These are phyloP conservation scores for Emericellopsis terricola DNA, from an alignment of 495 filamentous ascomycete genomes.

Conservation along the genomic window DNA sequence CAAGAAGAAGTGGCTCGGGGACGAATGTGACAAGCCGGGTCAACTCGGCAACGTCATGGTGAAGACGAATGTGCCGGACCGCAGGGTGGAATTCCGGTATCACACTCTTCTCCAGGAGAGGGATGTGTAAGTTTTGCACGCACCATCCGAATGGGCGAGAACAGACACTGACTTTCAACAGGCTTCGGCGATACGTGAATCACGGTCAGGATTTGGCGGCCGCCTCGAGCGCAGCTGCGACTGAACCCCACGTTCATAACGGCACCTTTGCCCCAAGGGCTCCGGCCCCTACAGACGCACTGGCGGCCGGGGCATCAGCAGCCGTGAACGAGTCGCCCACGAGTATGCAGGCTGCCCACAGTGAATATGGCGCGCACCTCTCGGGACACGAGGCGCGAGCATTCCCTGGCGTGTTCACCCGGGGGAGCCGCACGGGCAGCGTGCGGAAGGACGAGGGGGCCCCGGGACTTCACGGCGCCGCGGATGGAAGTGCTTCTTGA, in stretches of 20 bases:
- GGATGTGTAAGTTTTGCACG: conserved; percentile 43
- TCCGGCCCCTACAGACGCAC: neutral
- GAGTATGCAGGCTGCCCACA: neutral
- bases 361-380: neutral
- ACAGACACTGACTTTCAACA: conserved; percentile 4
- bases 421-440: no score
- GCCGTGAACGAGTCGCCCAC: neutral
- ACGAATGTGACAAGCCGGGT: conserved; percentile 52
- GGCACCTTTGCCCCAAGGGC: neutral
- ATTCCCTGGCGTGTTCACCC: neutral
- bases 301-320: neutral
- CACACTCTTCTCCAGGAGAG: conserved; percentile 68
- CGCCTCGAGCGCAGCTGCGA: neutral
- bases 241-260: neutral
- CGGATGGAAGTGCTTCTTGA: no score
- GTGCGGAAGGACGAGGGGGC: no score
- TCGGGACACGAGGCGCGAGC: neutral
- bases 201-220: neutral
- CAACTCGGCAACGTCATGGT: conserved; percentile 72
- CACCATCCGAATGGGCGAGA: neutral
- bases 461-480: no score
- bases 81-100: conserved; percentile 74
- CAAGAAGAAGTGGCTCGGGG: conserved; percentile 81
- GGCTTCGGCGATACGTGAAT: conserved; percentile 29
- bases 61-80: conserved; percentile 90